Conservation (phyloP, 164 flowering plant species). For the Hamamelis virginiana region DNA sequence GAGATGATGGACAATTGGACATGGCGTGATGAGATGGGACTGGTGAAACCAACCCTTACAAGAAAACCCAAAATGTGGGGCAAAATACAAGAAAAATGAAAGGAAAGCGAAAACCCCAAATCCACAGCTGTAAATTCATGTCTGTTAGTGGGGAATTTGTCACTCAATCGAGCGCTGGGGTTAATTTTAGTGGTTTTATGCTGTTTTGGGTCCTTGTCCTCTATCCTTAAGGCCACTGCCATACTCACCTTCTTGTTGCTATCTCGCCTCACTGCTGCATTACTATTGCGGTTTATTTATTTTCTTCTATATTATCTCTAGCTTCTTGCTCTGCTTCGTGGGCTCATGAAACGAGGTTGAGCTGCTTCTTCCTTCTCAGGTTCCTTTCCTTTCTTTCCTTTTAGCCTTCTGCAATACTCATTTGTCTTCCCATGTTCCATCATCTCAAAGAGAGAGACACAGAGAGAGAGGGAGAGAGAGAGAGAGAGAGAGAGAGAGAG, state of each 20-base stretch:
- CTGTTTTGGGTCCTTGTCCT: conserved; percentile 3
- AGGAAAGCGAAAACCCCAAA: conserved; percentile 17
- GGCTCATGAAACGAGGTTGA: conserved; percentile 24
- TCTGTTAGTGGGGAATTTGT: conserved; percentile 10
- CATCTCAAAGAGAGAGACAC: conserved; percentile 15
- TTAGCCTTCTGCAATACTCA: conserved; percentile 14
- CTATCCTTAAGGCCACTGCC: not conserved
- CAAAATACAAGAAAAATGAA: not conserved
- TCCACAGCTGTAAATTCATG: conserved; percentile 23
- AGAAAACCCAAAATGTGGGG: conserved; percentile 20
- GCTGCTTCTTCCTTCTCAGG: conserved; percentile 11
- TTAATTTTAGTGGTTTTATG: conserved; percentile 8
- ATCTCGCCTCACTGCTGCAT: not conserved
- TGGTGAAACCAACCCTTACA: conserved; percentile 24
- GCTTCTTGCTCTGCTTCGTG: conserved; percentile 9
- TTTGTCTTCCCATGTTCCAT: conserved; percentile 30
- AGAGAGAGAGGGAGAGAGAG: conserved; percentile 1
- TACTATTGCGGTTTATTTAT: conserved; percentile 8
- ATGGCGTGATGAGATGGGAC: conserved; percentile 33
- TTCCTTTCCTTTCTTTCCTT: conserved; percentile 8
- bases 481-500: conserved; percentile 4
- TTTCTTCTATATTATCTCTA: conserved; percentile 9
- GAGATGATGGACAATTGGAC: too few species aligned
- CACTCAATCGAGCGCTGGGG: not conserved
- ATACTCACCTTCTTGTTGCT: not conserved